Percentiles rank a stretch among this genome's conserved stretches.
Evolutionary conservation across 2,329 filamentous ascomycete species (phyloP).

Genomic region (Pseudocercospora vitis): DNA sequence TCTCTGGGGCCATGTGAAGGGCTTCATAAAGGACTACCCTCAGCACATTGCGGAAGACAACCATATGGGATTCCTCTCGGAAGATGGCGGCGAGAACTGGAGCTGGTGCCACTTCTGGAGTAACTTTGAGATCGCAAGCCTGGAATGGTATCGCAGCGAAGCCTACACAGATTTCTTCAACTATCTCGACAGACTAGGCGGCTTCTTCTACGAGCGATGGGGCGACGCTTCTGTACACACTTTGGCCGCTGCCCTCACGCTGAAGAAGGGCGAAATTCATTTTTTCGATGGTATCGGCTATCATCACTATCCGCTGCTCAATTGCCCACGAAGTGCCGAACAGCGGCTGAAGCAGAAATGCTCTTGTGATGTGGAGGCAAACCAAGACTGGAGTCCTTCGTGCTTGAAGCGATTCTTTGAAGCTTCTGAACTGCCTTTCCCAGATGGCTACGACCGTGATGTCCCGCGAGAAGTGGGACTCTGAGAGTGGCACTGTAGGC

Average conservation of each 20-base stretch:
- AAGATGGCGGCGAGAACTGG: slow-evolving; percentile 43
- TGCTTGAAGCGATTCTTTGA: slow-evolving; percentile 8
- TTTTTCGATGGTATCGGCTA: slow-evolving; percentile 10
- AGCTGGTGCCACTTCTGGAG: slow-evolving; percentile 54
- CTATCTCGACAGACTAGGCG: slow-evolving; percentile 51
- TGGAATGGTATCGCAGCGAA: slow-evolving; percentile 52
- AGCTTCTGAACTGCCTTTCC: neutral
- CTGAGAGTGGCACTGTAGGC: neutral
- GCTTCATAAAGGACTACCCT: slow-evolving; percentile 45
- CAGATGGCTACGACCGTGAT: neutral
- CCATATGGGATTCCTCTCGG: neutral
- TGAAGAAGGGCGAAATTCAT: slow-evolving; percentile 9
- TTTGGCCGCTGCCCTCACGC: slow-evolving; percentile 4
- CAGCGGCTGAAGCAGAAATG: neutral
- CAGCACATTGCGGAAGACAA: slow-evolving; percentile 1
- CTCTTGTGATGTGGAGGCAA: neutral
- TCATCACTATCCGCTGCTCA: neutral
- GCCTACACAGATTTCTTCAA: slow-evolving; percentile 52
- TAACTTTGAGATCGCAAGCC: slow-evolving; percentile 55
- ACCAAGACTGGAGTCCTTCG: slow-evolving; percentile 5
- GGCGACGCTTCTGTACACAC: slow-evolving; percentile 5
- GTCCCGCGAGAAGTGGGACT: slow-evolving; percentile 1
- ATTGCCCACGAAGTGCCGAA: slow-evolving; percentile 1
- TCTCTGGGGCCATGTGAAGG: slow-evolving; percentile 50
- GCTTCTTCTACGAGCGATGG: slow-evolving; percentile 49